phyloP scores from a whole-genome alignment of 495 filamentous ascomycete genomes.

The Penicillium malachiteum region DNA sequence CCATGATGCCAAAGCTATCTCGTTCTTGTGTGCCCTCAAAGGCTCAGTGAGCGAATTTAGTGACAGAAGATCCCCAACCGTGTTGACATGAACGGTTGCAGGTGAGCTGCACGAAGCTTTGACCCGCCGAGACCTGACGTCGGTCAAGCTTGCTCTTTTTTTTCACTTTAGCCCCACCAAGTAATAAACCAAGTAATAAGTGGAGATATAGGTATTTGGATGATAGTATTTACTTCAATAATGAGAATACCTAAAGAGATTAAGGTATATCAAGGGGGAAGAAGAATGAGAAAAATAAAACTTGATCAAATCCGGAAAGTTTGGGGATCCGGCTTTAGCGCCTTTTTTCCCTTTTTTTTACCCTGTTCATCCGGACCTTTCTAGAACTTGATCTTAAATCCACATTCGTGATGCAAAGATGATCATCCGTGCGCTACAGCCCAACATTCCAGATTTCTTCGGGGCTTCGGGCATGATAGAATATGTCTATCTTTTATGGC shows the following conservation, averaged over 20 bases:
- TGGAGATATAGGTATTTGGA: neutral
- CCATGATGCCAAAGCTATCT: constrained; percentile 20
- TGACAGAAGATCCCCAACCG: constrained; percentile 3
- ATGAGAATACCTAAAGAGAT: neutral
- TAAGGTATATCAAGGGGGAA: neutral
- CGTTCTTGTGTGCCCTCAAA: neutral
- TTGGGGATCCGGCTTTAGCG: constrained; percentile 7
- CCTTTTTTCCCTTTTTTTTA: neutral
- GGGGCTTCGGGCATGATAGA: too few relatives aligned
- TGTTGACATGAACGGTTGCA: constrained; percentile 24
- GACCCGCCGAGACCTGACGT: constrained; percentile 19
- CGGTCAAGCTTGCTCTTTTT: neutral
- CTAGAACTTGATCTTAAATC: neutral
- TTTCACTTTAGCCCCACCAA: neutral
- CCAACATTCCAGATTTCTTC: neutral
- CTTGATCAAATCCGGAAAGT: constrained; percentile 10
- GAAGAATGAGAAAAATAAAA: neutral
- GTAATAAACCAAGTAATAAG: neutral
- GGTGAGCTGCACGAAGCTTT: constrained; percentile 15
- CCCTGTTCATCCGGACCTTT: neutral
- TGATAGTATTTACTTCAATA: neutral
- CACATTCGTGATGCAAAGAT: neutral
- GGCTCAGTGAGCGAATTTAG: constrained; percentile 4
- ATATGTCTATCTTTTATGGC: too few relatives aligned
- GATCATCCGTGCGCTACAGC: neutral